These are phyloP conservation scores for Alternaria burnsii DNA, from an alignment of 2,329 filamentous ascomycete genomes.

Conservation along the genomic window DNA sequence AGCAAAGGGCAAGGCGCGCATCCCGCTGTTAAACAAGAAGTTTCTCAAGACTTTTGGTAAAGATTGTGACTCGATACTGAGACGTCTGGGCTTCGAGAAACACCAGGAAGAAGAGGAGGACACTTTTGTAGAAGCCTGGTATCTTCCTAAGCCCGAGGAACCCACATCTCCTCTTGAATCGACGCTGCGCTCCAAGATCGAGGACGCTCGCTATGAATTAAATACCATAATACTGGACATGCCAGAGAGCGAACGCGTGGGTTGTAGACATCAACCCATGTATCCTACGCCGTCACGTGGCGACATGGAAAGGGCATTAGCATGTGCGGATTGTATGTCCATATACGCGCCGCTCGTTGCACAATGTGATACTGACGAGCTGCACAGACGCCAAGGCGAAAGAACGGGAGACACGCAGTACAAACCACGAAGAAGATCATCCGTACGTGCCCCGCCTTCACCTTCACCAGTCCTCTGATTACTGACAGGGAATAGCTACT, in stretches of 20 bases:
- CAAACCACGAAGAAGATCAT: conserved; percentile 48
- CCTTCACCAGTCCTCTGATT: background rate
- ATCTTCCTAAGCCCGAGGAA: conserved; percentile 42
- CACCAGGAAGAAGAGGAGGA: conserved; percentile 44
- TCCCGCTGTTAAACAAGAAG: conserved; percentile 68
- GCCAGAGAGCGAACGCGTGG: conserved; percentile 39
- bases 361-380: conserved; percentile 18
- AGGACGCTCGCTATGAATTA: conserved; percentile 69
- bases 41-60: conserved; percentile 70
- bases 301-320: conserved; percentile 51
- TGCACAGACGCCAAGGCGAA: conserved; percentile 36
- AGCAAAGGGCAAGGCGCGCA: conserved; percentile 60
- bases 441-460: conserved; percentile 32
- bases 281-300: conserved; percentile 48
- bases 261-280: conserved; percentile 41
- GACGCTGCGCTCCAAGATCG: conserved; percentile 53
- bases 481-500: conserved; percentile 54
- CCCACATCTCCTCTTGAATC: conserved; percentile 30
- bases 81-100: conserved; percentile 65
- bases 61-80: conserved; percentile 67
- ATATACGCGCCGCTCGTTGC: conserved; percentile 2
- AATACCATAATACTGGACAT: conserved; percentile 59
- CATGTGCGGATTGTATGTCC: conserved; percentile 47
- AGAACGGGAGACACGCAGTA: conserved; percentile 37
- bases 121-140: conserved; percentile 40